Evolutionary conservation across 371 early-diverging fungal species (phyloP).

Genomic region (Mortierella sp.): DNA sequence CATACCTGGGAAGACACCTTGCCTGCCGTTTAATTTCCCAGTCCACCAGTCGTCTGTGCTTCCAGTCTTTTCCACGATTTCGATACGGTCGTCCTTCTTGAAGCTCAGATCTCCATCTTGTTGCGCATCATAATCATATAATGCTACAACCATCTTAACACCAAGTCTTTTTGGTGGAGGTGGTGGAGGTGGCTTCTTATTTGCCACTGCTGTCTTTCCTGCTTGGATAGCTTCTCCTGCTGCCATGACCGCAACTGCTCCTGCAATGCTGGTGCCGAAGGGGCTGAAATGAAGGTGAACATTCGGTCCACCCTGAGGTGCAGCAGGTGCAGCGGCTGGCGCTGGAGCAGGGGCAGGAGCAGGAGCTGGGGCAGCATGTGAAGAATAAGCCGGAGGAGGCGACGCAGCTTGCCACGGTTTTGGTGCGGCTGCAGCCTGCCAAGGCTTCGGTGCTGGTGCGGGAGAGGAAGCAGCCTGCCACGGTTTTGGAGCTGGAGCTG

Average conservation of each 20-base stretch:
- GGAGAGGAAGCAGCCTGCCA: slow-evolving; percentile 13
- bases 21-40: slow-evolving; percentile 70
- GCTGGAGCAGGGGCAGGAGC: slow-evolving; percentile 22
- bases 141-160: slow-evolving; percentile 65
- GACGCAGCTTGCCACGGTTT: slow-evolving; percentile 34
- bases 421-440: slow-evolving; percentile 22
- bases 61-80: slow-evolving; percentile 70
- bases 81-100: slow-evolving; percentile 75
- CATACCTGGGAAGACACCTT: slow-evolving; percentile 78
- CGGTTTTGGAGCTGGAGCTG: slow-evolving; percentile 17
- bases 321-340: slow-evolving; percentile 13
- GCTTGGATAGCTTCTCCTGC: slow-evolving; percentile 36
- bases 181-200: slow-evolving; percentile 55
- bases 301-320: slow-evolving; percentile 34
- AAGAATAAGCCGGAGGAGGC: slow-evolving; percentile 52
- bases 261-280: slow-evolving; percentile 41
- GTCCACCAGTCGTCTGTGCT: slow-evolving; percentile 85
- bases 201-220: slow-evolving; percentile 14
- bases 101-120: slow-evolving; percentile 80
- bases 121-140: slow-evolving; percentile 82
- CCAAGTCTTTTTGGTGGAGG: slow-evolving; percentile 39
- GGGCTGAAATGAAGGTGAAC: slow-evolving; percentile 50
- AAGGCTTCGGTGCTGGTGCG: slow-evolving; percentile 13
- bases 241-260: slow-evolving; percentile 47
- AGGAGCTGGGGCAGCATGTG: slow-evolving; percentile 12